phyloP scores from a whole-genome alignment of 2,329 filamentous ascomycete genomes.

The Cryphonectria japonica region DNA sequence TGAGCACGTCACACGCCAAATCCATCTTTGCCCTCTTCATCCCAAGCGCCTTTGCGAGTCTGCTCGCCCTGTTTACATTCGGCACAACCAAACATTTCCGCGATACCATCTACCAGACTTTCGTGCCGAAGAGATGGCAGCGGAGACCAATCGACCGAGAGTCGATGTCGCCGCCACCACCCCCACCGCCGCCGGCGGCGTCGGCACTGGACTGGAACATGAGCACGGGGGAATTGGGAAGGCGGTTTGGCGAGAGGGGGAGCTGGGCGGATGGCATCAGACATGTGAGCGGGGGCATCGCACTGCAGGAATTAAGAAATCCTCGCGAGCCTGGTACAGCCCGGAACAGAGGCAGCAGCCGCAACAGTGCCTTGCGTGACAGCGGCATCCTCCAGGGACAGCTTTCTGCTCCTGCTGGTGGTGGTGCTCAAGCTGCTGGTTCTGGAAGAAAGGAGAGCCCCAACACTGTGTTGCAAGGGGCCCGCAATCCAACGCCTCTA shows the following conservation, averaged over 20 bases:
- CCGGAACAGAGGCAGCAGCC: not conserved
- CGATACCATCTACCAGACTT: slow-evolving; percentile 29
- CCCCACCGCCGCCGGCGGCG: not conserved
- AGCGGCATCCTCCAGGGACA: not conserved
- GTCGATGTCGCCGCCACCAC: not conserved
- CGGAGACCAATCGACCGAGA: slow-evolving; percentile 1
- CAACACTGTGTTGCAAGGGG: not conserved
- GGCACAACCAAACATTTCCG: slow-evolving; percentile 35
- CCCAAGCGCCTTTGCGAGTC: slow-evolving; percentile 34
- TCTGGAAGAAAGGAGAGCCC: not conserved
- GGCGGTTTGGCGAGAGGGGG: not conserved
- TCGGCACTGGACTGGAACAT: not conserved
- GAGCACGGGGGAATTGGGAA: not conserved
- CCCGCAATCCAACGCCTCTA: not conserved
- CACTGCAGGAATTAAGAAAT: not conserved
- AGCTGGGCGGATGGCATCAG: slow-evolving; percentile 12
- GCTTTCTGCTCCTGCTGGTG: not conserved
- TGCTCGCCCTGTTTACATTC: slow-evolving; percentile 34
- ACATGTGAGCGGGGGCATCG: not conserved
- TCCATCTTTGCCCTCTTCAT: slow-evolving; percentile 3
- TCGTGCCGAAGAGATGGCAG: slow-evolving; percentile 29
- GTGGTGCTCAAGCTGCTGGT: not conserved
- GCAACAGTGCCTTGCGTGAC: not conserved
- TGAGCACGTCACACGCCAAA: slow-evolving; percentile 11
- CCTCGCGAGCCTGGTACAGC: not conserved